These are phyloP conservation scores for Penicilliopsis zonata DNA, from an alignment of 495 filamentous ascomycete species.

Conservation along the genomic window DNA sequence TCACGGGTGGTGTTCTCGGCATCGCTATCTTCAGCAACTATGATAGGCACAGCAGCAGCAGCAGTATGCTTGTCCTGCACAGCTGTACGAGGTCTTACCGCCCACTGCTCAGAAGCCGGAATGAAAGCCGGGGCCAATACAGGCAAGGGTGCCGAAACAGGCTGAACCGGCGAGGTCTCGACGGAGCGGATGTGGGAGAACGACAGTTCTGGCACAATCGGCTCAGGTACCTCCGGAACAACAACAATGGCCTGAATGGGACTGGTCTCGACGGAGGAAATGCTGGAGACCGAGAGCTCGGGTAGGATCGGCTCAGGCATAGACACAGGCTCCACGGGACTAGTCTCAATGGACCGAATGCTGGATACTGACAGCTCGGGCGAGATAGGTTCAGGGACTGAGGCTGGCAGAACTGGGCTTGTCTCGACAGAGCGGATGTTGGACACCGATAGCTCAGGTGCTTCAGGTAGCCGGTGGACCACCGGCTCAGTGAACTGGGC, in stretches of 20 bases:
- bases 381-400: too few relatives aligned
- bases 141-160: constrained; percentile 4
- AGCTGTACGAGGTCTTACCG: constrained; percentile 1
- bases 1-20: constrained; percentile 24
- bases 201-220: constrained; percentile 19
- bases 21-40: constrained; percentile 44
- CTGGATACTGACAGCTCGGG: constrained; percentile 21
- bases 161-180: constrained; percentile 26
- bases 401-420: too few relatives aligned
- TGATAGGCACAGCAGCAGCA: constrained; percentile 10
- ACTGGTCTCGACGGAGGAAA: constrained; percentile 28
- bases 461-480: constrained; percentile 10
- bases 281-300: constrained; percentile 21
- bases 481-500: constrained; percentile 26
- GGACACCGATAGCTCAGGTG: constrained; percentile 10
- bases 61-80: constrained; percentile 9
- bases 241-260: too few relatives aligned
- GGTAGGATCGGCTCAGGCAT: too few relatives aligned
- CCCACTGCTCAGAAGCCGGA: constrained; percentile 8
- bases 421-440: too few relatives aligned
- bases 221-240: too few relatives aligned
- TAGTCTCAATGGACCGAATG: too few relatives aligned
- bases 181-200: constrained; percentile 28
- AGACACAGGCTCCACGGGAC: too few relatives aligned
- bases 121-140: constrained; percentile 10